Evolutionary conservation across 2,329 filamentous ascomycete genomes (phyloP), one percentile per base, ranked within the genome.

Genomic region (Gnomoniopsis smithogilvyi): DNA sequence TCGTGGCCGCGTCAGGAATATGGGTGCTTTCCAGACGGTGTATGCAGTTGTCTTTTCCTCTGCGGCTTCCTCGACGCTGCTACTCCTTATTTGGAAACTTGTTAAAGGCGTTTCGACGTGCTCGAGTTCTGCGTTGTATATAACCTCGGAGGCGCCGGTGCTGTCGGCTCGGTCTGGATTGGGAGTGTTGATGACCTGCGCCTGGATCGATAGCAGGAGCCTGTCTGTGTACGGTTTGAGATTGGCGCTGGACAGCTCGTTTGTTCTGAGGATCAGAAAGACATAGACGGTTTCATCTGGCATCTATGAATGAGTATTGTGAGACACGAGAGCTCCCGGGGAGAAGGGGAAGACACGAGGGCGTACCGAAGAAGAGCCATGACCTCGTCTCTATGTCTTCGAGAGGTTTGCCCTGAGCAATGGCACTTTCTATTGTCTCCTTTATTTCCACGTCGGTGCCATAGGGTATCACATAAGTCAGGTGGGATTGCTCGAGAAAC

Each of bases 231-330:
- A 85, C 38, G 81, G 78, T 58, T 81, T 78, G 21, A 92, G 73
- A 0, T 76, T 75, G 34, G 77, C 70, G 61, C 88, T 81, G 57
- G 85, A 80, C 58, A 82, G 76, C 67, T 81, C 78, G 3, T 86
- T 85, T 10, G 86, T 86, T 66, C 83, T 83, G 59, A 93, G 79
- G 12, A 91, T 78, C 62, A 92, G 76, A 67, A 90, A 85, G 19
- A 92, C 79, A 63, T 87, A 77, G 58, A 90, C 80, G 26, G 84
- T 85, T 77, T 93, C 90, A 81, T 93, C 90, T 92, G 75, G 59
- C 69, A 68, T 76, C 75, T 81, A 74, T 66, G 68, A 73, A 77
- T 81, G 72, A 82, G 81, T 75, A 77, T 67, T 64, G 66, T 68
- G 65, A 74, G 72, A 75, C 67, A 68, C 63, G 64, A 64, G 68